Conservation (phyloP, 2,329 filamentous ascomycete genomes). For the Pseudodiploospora longispora region DNA sequence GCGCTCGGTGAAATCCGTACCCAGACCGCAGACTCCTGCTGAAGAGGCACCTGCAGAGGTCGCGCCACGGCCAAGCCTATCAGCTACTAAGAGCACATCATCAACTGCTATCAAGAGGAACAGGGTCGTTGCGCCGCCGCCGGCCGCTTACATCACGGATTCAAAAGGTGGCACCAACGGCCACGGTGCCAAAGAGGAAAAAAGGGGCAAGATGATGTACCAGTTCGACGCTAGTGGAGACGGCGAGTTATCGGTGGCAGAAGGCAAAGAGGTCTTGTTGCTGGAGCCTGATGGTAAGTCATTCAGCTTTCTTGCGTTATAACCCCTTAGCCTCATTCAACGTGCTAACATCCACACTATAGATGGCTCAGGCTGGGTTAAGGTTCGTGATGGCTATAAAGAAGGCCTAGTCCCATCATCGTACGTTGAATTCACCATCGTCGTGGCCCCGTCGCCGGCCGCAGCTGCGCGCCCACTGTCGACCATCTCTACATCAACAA, state of each 20-base stretch:
- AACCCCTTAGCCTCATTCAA: neutral
- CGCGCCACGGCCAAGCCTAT: constrained; percentile 18
- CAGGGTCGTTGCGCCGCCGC: constrained; percentile 80
- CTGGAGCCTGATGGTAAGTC: constrained; percentile 80
- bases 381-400: constrained; percentile 64
- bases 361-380: constrained; percentile 92
- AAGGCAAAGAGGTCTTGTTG: constrained; percentile 69
- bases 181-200: constrained; percentile 29
- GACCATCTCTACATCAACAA: constrained; percentile 64
- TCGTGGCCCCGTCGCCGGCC: constrained; percentile 30
- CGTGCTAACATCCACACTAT: constrained; percentile 1
- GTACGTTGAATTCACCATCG: constrained; percentile 62
- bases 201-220: constrained; percentile 84
- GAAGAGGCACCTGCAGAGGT: constrained; percentile 28
- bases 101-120: constrained; percentile 42
- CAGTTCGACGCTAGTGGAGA: constrained; percentile 71
- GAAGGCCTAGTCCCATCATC: constrained; percentile 82
- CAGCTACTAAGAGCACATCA: constrained; percentile 21
- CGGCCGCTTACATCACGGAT: constrained; percentile 67
- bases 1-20: constrained; percentile 59
- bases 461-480: constrained; percentile 58
- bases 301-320: neutral
- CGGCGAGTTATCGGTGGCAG: constrained; percentile 72
- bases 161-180: constrained; percentile 43
- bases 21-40: constrained; percentile 39